Base-by-base conservation (phyloP, 1,284 basidiomycete species). In the Peniophora sp. region DNA sequence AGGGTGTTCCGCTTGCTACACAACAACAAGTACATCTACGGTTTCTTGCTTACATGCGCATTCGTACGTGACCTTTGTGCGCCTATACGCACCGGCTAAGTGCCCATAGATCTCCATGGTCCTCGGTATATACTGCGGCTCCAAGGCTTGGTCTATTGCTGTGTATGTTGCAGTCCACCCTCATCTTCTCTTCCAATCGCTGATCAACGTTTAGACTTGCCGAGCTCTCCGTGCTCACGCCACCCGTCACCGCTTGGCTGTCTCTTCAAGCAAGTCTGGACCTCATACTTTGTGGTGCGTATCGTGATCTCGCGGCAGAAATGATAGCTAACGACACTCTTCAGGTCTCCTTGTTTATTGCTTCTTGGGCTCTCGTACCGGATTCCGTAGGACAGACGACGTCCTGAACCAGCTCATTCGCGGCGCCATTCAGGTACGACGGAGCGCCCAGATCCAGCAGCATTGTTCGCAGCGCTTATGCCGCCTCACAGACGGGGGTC, bases 331-430 rank as follows among this genome's bases (percentile, higher is more conserved):
- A 32, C 12, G 27, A 6, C 12, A 32, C 27, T 5, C 27, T n/a
- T 12, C 27, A 32, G 27, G 27, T 32, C 27, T 32, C 5, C 27
- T 32, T 12, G 12, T 32, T 32, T 32, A 12, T 5, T 32, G 27
- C 27, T 32, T 32, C 27, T 32, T 32, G 27, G 27, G 65, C 18
- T 70, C 69, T 2, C 63, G 69, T 44, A 75, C 73, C 6, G 75
- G 75, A 12, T 71, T 73, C 58, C 62, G 59, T n/a, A 66, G 58
- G 50, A 76, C 71, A 3, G 73, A 78, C 51, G 70, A 63, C 0
- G 64, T 75, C 22, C 64, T 78, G 53, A 70, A 72, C 51, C 66
- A 68, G 27, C 62, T 76, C 2, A 75, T 76, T 52, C 67, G 74
- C 35, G 71, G 70, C 20, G 72, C 72, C 14, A 61, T 78, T 17